Evolutionary conservation across 2,329 filamentous ascomycete genomes (phyloP).

Genomic region (Cephalotrichum gorgonifer): DNA sequence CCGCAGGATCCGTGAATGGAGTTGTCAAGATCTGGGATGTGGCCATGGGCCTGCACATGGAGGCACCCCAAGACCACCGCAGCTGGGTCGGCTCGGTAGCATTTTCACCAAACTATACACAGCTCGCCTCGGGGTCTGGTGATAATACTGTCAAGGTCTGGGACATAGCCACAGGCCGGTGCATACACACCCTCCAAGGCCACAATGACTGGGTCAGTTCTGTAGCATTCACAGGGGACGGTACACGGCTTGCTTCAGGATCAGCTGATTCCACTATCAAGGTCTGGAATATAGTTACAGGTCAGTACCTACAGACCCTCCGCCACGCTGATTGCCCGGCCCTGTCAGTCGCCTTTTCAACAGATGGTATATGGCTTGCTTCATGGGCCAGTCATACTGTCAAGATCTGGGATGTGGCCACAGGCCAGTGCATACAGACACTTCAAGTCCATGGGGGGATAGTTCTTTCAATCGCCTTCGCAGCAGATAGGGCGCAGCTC

Average conservation of each 20-base stretch:
- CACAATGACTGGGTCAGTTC: neutral
- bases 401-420: slow-evolving; percentile 8
- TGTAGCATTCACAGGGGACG: slow-evolving; percentile 5
- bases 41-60: too few relatives aligned
- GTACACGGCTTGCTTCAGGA: neutral
- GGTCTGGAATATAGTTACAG: slow-evolving; percentile 5
- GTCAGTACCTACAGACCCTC: neutral
- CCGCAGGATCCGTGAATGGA: too few relatives aligned
- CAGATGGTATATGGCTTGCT: neutral
- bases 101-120: too few relatives aligned
- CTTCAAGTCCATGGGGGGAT: neutral
- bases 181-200: too few relatives aligned
- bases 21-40: too few relatives aligned
- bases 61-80: too few relatives aligned
- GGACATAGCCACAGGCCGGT: too few relatives aligned
- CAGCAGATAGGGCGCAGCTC: slow-evolving; percentile 1
- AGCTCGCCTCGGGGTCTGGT: too few relatives aligned
- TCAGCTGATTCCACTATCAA: slow-evolving; percentile 7
- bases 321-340: neutral
- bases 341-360: slow-evolving; percentile 9
- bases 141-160: too few relatives aligned
- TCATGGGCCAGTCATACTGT: slow-evolving; percentile 6
- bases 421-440: neutral
- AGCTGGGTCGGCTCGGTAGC: too few relatives aligned
- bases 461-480: slow-evolving; percentile 8